Evolutionary conservation across 495 filamentous ascomycete species (phyloP).

Genomic region (Penicillium coffeae): DNA sequence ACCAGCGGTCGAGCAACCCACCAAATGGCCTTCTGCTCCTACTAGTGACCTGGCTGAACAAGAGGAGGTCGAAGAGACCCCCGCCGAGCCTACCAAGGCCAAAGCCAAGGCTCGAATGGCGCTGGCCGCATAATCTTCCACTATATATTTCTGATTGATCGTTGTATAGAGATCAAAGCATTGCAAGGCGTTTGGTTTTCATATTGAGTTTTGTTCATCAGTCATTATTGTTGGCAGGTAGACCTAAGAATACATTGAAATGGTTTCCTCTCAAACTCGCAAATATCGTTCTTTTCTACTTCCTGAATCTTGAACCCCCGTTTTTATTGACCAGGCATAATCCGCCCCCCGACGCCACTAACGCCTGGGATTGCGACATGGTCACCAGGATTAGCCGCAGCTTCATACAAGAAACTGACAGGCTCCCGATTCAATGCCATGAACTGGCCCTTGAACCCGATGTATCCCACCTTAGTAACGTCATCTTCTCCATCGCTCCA

Average conservation of each 20-base stretch:
- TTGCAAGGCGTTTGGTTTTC: slow-evolving; percentile 26
- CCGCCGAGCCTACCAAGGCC: slow-evolving; percentile 36
- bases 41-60: slow-evolving; percentile 26
- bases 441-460: slow-evolving; percentile 92
- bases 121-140: slow-evolving; percentile 21
- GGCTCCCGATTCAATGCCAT: slow-evolving; percentile 81
- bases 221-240: slow-evolving; percentile 11
- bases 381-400: slow-evolving; percentile 85
- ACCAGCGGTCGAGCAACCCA: too few species aligned
- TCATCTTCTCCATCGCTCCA: slow-evolving; percentile 67
- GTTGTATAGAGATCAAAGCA: slow-evolving; percentile 17
- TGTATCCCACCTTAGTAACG: slow-evolving; percentile 70
- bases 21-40: slow-evolving; percentile 58
- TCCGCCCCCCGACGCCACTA: slow-evolving; percentile 33
- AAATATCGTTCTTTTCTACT: not conserved
- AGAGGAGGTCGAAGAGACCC: slow-evolving; percentile 20
- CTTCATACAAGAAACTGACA: slow-evolving; percentile 83
- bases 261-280: not conserved
- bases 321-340: slow-evolving; percentile 42
- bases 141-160: slow-evolving; percentile 2
- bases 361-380: slow-evolving; percentile 57
- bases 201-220: slow-evolving; percentile 8
- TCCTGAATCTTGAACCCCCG: too few species aligned
- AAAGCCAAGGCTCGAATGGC: slow-evolving; percentile 32
- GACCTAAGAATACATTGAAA: slow-evolving; percentile 7